Evolutionary conservation across 2,329 filamentous ascomycete genomes (phyloP).

Genomic region (Aspergillus amoenus): DNA sequence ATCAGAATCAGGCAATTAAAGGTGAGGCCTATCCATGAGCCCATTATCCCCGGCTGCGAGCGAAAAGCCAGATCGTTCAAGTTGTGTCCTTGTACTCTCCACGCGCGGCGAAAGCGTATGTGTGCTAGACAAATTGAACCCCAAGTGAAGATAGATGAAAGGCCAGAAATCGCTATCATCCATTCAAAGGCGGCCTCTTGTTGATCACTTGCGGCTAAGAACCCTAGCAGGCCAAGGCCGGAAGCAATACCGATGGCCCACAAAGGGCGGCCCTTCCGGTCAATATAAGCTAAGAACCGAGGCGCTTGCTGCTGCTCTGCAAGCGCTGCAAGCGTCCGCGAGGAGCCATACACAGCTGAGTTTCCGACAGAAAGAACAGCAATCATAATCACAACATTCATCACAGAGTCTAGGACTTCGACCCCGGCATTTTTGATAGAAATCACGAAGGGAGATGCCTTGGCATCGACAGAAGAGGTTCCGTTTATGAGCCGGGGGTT

Average conservation of each 20-base stretch:
- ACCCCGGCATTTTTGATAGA: conserved; percentile 85
- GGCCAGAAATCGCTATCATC: conserved; percentile 73
- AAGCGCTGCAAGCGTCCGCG: conserved; percentile 82
- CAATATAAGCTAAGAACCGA: conserved; percentile 73
- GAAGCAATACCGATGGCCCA: conserved; percentile 69
- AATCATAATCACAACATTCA: conserved; percentile 93
- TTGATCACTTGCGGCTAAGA: conserved; percentile 65
- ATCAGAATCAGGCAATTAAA: conserved; percentile 75
- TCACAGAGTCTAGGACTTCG: conserved; percentile 75
- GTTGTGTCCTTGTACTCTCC: conserved; percentile 67
- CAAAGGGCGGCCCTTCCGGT: conserved; percentile 76
- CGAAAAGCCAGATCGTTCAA: conserved; percentile 76
- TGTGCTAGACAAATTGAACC: conserved; percentile 83
- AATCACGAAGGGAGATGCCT: conserved; percentile 89
- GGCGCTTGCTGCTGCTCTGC: conserved; percentile 86
- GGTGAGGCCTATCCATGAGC: conserved; percentile 75
- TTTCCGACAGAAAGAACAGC: conserved; percentile 90
- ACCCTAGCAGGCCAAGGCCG: conserved; percentile 70
- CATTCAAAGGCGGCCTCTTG: conserved; percentile 70
- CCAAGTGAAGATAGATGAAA: conserved; percentile 75
- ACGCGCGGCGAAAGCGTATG: conserved; percentile 86
- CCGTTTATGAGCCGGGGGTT: conserved; percentile 63
- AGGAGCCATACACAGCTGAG: conserved; percentile 87
- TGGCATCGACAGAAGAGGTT: conserved; percentile 61
- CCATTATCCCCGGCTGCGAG: conserved; percentile 74